Base-by-base conservation (phyloP, 2,329 filamentous ascomycete species). In the Zymoseptoria passerinii region DNA sequence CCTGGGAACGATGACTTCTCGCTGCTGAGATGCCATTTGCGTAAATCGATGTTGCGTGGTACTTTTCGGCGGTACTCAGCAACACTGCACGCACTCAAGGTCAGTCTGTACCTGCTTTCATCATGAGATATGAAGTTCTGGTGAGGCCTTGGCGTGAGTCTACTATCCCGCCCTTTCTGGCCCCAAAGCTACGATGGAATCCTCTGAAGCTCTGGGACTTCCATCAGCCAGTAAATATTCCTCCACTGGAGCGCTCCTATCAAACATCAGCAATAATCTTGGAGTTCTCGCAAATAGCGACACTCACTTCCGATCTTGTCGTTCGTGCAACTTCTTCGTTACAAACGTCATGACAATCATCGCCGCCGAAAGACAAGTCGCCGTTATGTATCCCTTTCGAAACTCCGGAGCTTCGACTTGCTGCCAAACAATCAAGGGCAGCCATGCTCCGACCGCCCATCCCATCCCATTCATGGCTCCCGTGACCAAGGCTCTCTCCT, bases 391-490 rank as follows among this genome's bases (percentile, higher is more conserved):
- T 0, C 84, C 85, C 64, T 86, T 86, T 0, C 72, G 74, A 57
- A 87, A 88, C 50, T 73, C 76, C 16, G 60, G 60, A 20, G 60
- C 57, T 44, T 61, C 60, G 10, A 54, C 55, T 66, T 85, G 82
- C 71, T 84, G 81, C 85, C 84, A 88, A 8, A 87, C 78, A 8
- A 87, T 68, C 29, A 86, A 76, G 4, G 86, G 86, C 48, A 89
- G 68, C 85, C 85, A 89, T 0, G 84, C 83, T 67, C 88, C 84
- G 28, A 89, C 70, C 1, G 87, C 83, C 61, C 87, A 87, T 0
- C 84, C 85, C 74, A 88, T 80, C 67, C 86, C 81, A 58, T 88
- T 88, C 83, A 88, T 88, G 8, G 76, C 73, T 0, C 77, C 85
- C 0, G 85, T 79, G 0, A 88, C 83, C 2, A 89, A 71, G 0